phyloP scores from a whole-genome alignment of 768 basidiomycete species.

The Leccinum barrowsii region DNA sequence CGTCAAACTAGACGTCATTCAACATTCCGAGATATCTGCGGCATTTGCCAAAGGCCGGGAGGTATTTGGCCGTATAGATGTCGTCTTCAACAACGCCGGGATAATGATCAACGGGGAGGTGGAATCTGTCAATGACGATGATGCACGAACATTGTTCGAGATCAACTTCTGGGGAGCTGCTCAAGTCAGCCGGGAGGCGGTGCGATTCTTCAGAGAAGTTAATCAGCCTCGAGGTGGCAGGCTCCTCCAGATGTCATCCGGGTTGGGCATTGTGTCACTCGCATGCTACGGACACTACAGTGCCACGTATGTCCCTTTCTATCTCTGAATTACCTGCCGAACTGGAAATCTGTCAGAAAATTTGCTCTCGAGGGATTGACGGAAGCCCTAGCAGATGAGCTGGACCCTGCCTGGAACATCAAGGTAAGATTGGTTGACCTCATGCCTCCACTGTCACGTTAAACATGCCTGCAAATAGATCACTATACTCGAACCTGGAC shows the following conservation, averaged over 20 bases:
- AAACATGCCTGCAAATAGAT: conserved; percentile 5
- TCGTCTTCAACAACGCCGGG: conserved; percentile 40
- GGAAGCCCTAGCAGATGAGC: conserved; percentile 13
- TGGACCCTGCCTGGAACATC: conserved; percentile 19
- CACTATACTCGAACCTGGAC: conserved; percentile 23
- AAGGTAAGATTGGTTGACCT: conserved; percentile 3
- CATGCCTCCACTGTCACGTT: not conserved
- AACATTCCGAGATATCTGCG: conserved; percentile 18
- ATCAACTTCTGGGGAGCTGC: conserved; percentile 34
- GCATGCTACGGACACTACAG: conserved; percentile 21
- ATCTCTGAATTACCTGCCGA: not conserved
- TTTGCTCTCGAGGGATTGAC: conserved; percentile 29
- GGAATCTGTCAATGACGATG: conserved; percentile 32
- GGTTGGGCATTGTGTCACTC: conserved; percentile 12
- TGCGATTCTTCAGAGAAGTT: conserved; percentile 35
- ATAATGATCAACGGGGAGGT: conserved; percentile 26
- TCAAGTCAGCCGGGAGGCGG: conserved; percentile 30
- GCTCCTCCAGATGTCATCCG: conserved; percentile 35
- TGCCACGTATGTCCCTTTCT: conserved; percentile 19
- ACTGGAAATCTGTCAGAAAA: conserved; percentile 6
- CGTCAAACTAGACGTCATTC: conserved; percentile 33
- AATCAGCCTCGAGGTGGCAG: conserved; percentile 35
- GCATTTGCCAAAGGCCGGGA: conserved; percentile 29
- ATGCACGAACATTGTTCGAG: conserved; percentile 37
- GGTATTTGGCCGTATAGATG: conserved; percentile 35